These are phyloP conservation scores for Rhazya stricta DNA, from an alignment of 257 asterid genomes.

Conservation along the genomic window DNA sequence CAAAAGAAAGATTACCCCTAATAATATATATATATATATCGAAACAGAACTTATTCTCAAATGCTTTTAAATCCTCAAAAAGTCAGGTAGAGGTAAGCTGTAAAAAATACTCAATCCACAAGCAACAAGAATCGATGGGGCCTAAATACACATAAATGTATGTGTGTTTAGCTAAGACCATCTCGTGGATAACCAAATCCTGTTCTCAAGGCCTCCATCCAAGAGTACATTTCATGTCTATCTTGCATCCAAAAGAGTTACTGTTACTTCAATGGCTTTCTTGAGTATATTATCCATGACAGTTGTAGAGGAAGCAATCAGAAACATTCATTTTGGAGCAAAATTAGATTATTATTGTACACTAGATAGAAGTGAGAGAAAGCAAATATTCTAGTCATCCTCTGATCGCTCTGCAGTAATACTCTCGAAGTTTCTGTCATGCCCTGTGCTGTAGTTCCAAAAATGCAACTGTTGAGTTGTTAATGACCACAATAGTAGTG, in stretches of 20 bases:
- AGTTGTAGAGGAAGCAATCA: too few species aligned
- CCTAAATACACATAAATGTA: neutral
- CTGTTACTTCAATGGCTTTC: neutral
- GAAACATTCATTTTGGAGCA: neutral
- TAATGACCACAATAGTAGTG: too few species aligned
- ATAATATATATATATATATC: neutral
- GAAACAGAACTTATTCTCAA: neutral
- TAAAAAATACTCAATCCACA: neutral
- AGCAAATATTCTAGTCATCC: neutral
- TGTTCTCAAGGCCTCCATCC: neutral
- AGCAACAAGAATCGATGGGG: neutral
- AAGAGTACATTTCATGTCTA: neutral
- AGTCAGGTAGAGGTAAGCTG: neutral
- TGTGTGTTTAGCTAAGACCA: neutral
- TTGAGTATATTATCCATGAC: neutral
- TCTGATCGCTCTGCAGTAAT: neutral
- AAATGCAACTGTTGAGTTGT: too few species aligned
- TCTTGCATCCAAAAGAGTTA: neutral
- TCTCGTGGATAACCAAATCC: neutral
- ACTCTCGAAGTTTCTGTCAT: too few species aligned
- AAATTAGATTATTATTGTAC: too few species aligned
- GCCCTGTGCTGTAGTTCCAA: too few species aligned
- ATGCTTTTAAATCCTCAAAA: neutral
- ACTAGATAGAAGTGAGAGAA: neutral
- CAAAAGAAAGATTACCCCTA: neutral